These are phyloP conservation scores for Pyrenula massariospora DNA, from an alignment of 495 filamentous ascomycete species.

Conservation along the genomic window DNA sequence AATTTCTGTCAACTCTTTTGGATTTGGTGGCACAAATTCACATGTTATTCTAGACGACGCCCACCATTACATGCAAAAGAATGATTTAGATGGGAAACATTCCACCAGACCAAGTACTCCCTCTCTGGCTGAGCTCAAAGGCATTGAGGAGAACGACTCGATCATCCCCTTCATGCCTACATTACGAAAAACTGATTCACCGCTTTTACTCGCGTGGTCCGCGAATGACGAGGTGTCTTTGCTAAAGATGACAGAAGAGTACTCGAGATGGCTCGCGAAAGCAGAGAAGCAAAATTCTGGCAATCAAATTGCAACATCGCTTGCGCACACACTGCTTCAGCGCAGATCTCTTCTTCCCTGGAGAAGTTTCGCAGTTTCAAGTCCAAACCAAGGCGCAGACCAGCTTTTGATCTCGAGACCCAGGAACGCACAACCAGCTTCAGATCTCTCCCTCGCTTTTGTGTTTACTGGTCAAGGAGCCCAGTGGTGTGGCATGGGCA, in stretches of 20 bases:
- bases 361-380: background rate
- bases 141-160: background rate
- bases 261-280: constrained; percentile 1
- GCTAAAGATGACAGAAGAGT: constrained; percentile 1
- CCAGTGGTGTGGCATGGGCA: constrained; percentile 9
- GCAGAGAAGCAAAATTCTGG: background rate
- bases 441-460: background rate
- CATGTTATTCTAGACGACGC: constrained; percentile 18
- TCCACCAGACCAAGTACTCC: constrained; percentile 1
- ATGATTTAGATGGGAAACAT: constrained; percentile 9
- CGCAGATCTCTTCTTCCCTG: background rate
- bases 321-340: background rate
- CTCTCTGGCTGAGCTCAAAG: background rate
- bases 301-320: background rate
- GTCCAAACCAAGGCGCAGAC: background rate
- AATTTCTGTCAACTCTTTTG: constrained; percentile 7
- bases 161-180: background rate
- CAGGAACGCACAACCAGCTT: background rate
- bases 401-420: background rate
- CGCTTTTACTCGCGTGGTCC: constrained; percentile 11
- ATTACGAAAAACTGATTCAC: background rate
- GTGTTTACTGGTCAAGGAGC: constrained; percentile 27
- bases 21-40: constrained; percentile 18
- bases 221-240: constrained; percentile 9
- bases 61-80: constrained; percentile 8